Evolutionary conservation across 768 basidiomycete species (phyloP), one percentile per base, ranked within the genome.

Genomic region (Boletus bicolor): DNA sequence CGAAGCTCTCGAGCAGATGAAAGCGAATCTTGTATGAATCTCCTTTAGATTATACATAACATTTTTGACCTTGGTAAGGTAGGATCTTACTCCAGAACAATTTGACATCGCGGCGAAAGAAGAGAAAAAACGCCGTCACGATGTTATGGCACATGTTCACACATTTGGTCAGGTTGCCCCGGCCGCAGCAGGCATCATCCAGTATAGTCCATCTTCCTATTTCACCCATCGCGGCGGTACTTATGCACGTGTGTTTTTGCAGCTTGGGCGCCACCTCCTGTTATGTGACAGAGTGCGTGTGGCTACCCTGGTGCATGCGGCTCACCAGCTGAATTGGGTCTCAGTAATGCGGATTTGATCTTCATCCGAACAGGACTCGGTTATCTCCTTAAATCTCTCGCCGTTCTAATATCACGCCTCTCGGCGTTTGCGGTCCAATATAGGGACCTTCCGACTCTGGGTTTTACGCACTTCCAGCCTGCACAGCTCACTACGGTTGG

Each of bases 91-190:
- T 53, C 87, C 83, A 11, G 83, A 87, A 46, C 97, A 99, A 75
- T 96, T 98, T 67, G 87, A 86, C 60, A 79, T 91, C 51, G 97
- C 97, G 2, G 95, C 93, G 0, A 76, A 81, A 53, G 97, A 99
- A 72, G 97, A 99, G 76, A 98, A 97, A 78, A 97, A 93, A 75
- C 77, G 97, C 26, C 82, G 97, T 12, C 97, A 99, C 75, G 97
- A 99, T 73, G 97, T 99, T 43, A 99, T 99, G 97, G 97, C 97
- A 0, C 97, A 99, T 68, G 97, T 99, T 43, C 93, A 98, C 75
- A 97, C 95, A 4, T 99, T 98, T 69, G 95, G 95, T 6, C 82
- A 80, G 44, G 89, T 95, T 50, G 95, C 95, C 1, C 95, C 95
- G 9, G 90, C 91, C 35, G 95, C 95, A 26, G 94, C 94, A 15